phyloP scores from a whole-genome alignment of 75 land plant species.

The Larix kaempferi region DNA sequence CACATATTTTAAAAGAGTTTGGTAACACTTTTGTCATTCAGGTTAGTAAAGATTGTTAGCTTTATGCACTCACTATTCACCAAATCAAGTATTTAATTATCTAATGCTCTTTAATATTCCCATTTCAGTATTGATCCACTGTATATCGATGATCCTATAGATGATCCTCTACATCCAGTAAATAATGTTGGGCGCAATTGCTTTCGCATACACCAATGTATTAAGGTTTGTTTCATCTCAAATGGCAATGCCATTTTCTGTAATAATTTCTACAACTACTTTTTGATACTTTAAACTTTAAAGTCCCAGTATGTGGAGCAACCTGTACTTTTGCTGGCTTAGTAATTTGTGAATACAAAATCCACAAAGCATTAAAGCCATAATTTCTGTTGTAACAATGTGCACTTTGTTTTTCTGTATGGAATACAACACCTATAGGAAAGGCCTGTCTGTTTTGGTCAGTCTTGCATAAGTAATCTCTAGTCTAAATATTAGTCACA shows the following conservation, averaged over 20 bases:
- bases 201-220: slow-evolving; percentile 93
- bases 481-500: not conserved
- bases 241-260: not conserved
- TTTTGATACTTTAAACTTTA: not conserved
- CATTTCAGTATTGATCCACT: slow-evolving; percentile 89
- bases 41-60: not conserved
- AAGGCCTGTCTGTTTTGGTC: not conserved
- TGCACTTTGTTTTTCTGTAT: not conserved
- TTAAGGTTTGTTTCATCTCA: slow-evolving; percentile 54
- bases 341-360: not conserved
- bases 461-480: not conserved
- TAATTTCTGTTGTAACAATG: not conserved
- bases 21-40: not conserved
- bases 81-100: not conserved
- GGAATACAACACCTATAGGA: not conserved
- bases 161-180: slow-evolving; percentile 66
- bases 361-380: not conserved
- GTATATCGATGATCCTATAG: slow-evolving; percentile 89
- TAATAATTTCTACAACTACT: not conserved
- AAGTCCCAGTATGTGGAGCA: not conserved
- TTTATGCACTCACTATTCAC: not conserved
- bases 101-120: slow-evolving; percentile 5
- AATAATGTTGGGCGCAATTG: slow-evolving; percentile 98
- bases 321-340: not conserved
- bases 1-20: not conserved